phyloP scores from a whole-genome alignment of 352 stramenopile species.

The Phytophthora cryptogea region DNA sequence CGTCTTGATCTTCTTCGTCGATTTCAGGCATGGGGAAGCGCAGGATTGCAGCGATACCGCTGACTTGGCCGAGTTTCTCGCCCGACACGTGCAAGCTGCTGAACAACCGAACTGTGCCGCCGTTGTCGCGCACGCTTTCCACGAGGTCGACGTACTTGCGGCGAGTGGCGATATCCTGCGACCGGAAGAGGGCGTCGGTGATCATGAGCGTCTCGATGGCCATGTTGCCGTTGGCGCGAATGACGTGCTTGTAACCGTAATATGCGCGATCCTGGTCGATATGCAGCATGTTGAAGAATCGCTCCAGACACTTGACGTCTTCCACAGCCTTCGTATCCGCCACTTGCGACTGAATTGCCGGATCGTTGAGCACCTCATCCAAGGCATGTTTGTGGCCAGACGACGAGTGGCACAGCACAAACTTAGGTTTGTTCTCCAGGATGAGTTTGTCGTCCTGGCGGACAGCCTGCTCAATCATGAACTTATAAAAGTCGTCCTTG shows the following conservation, averaged over 20 bases:
- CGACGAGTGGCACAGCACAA: conserved; percentile 94
- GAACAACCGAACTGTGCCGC: conserved; percentile 94
- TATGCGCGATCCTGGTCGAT: conserved; percentile 95
- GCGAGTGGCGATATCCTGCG: conserved; percentile 88
- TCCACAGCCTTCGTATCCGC: conserved; percentile 95
- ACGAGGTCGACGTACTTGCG: conserved; percentile 95
- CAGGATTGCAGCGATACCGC: conserved; percentile 95
- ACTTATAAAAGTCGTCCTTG: conserved; percentile 99
- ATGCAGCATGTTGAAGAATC: conserved; percentile 97
- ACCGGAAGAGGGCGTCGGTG: conserved; percentile 95
- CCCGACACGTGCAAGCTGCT: conserved; percentile 95
- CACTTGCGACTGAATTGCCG: conserved; percentile 91
- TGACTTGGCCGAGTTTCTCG: conserved; percentile 95
- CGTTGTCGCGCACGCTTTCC: conserved; percentile 91
- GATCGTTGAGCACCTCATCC: conserved; percentile 96
- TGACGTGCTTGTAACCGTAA: conserved; percentile 96
- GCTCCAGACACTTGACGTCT: conserved; percentile 92
- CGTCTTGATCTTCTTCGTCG: conserved; percentile 89
- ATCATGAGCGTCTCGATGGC: conserved; percentile 96
- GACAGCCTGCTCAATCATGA: conserved; percentile 91
- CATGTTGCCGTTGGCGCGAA: conserved; percentile 89
- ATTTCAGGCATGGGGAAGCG: conserved; percentile 97
- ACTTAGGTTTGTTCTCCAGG: conserved; percentile 97
- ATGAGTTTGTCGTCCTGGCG: conserved; percentile 94
- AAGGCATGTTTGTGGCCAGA: conserved; percentile 98